phyloP scores from a whole-genome alignment of 192 early-diverging fungal genomes.

The Umbelopsis vinacea region DNA sequence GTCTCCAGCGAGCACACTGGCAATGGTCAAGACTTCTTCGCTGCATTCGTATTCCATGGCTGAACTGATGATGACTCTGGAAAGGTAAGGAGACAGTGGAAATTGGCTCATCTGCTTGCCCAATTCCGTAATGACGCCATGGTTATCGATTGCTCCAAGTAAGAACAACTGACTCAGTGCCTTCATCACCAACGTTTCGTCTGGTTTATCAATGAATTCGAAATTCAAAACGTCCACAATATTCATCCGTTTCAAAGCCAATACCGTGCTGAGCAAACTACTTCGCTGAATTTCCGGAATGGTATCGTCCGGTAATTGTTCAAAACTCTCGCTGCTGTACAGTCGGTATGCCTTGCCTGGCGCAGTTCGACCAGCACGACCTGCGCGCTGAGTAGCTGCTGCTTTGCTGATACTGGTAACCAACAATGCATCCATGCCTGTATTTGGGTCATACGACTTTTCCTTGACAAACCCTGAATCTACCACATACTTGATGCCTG shows the following conservation, averaged over 20 bases:
- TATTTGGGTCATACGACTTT: conserved; percentile 92
- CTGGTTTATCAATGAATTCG: conserved; percentile 96
- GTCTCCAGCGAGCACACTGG: conserved; percentile 91
- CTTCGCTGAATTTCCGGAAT: conserved; percentile 97
- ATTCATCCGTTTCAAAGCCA: conserved; percentile 88
- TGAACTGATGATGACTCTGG: conserved; percentile 80
- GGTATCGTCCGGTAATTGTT: conserved; percentile 83
- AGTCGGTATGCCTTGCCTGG: conserved; percentile 90
- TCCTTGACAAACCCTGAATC: conserved; percentile 95
- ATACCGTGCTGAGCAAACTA: conserved; percentile 85
- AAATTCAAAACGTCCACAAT: conserved; percentile 90
- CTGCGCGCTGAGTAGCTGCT: conserved; percentile 90
- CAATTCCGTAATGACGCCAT: conserved; percentile 79
- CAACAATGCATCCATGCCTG: conserved; percentile 91
- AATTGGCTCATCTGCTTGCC: conserved; percentile 92
- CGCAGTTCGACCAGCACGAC: conserved; percentile 92
- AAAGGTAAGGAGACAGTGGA: conserved; percentile 89
- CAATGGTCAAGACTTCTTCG: conserved; percentile 88
- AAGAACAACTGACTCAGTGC: conserved; percentile 90
- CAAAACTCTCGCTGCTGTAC: conserved; percentile 84
- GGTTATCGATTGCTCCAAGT: conserved; percentile 86
- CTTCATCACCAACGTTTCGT: conserved; percentile 75
- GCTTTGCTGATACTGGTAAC: conserved; percentile 93
- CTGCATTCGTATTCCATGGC: conserved; percentile 83
- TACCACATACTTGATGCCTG: conserved; percentile 93